Conservation (phyloP, 2,329 filamentous ascomycete species). For the Thelonectria discophora region DNA sequence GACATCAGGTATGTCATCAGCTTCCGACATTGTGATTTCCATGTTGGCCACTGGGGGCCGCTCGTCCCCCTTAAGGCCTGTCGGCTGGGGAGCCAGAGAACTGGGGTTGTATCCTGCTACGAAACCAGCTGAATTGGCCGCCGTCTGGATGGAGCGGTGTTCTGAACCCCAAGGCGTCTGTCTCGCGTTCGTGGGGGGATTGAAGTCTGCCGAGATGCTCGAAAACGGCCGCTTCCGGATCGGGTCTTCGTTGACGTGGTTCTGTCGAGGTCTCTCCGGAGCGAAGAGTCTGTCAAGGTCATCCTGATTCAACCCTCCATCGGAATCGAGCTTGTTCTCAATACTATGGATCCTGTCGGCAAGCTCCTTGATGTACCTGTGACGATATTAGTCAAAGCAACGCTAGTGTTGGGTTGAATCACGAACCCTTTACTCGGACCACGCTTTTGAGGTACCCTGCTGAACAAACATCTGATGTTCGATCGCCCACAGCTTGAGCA, state of each 20-base stretch:
- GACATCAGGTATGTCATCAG: constrained; percentile 47
- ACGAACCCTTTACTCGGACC: constrained; percentile 86
- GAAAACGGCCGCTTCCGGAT: constrained; percentile 59
- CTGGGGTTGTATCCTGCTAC: constrained; percentile 47
- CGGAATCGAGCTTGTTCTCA: constrained; percentile 76
- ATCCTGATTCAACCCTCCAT: constrained; percentile 55
- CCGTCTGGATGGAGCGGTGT: constrained; percentile 54
- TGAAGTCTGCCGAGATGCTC: constrained; percentile 56
- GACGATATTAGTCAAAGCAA: constrained; percentile 21
- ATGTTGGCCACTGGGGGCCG: constrained; percentile 47
- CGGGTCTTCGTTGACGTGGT: constrained; percentile 43
- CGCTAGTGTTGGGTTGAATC: background rate
- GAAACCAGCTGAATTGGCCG: constrained; percentile 27
- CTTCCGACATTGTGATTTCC: constrained; percentile 49
- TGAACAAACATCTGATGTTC: constrained; percentile 82
- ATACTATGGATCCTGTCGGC: constrained; percentile 85
- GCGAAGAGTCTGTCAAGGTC: constrained; percentile 56
- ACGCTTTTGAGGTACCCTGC: constrained; percentile 85
- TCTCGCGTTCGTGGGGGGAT: constrained; percentile 52
- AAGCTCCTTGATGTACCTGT: constrained; percentile 88
- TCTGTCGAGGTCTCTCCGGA: constrained; percentile 47
- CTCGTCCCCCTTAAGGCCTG: constrained; percentile 50
- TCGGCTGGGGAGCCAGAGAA: constrained; percentile 57
- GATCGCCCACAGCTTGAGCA: constrained; percentile 85
- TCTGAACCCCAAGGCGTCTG: constrained; percentile 60